These are phyloP conservation scores for Epichloe gansuensis DNA, from an alignment of 2,329 filamentous ascomycete species.

Conservation along the genomic window DNA sequence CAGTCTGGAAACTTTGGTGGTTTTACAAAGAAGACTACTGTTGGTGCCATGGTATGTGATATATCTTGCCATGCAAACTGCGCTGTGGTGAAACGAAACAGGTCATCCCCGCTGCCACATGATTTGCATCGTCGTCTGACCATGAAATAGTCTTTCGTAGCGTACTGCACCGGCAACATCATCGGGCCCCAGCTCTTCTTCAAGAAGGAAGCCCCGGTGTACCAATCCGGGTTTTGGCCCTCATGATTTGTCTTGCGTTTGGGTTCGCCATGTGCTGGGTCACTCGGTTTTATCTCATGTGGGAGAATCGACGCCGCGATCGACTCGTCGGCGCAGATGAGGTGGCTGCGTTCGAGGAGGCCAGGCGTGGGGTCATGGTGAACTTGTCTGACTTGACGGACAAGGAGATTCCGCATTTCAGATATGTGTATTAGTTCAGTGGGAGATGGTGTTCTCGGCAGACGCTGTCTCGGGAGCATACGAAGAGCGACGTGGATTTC, in stretches of 20 bases:
- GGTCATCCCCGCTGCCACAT: too few relatives aligned
- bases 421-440: conserved; percentile 30
- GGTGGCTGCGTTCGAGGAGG: conserved; percentile 3
- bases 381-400: conserved; percentile 38
- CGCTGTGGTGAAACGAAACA: too few relatives aligned
- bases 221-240: conserved; percentile 50
- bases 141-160: conserved; percentile 34
- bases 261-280: conserved; percentile 30
- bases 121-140: background rate
- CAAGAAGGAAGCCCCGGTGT: conserved; percentile 43
- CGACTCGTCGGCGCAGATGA: background rate
- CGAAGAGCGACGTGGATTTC: background rate
- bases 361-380: conserved; percentile 5
- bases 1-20: conserved; percentile 47
- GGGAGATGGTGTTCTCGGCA: background rate
- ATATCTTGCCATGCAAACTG: background rate
- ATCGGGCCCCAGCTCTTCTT: conserved; percentile 49
- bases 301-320: conserved; percentile 43
- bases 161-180: conserved; percentile 49
- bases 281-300: conserved; percentile 36
- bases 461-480: background rate
- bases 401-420: conserved; percentile 39
- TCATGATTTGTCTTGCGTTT: conserved; percentile 46
- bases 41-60: conserved; percentile 36
- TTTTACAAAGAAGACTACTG: conserved; percentile 50